Conservation (phyloP, 306 rosid genomes). For the Cicer pinnatifidum region DNA sequence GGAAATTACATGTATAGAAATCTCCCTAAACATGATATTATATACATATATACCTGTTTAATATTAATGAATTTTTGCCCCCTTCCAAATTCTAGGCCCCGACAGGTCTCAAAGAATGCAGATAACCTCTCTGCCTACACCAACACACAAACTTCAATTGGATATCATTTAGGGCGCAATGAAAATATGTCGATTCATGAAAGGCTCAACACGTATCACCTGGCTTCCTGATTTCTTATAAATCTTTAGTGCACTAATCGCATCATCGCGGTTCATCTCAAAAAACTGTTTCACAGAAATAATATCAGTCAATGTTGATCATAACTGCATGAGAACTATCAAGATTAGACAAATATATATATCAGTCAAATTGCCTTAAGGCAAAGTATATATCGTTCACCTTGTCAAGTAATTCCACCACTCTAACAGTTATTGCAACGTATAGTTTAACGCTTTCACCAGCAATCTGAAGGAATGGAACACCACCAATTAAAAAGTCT, state of each 20-base stretch:
- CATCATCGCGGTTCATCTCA: slow-evolving; percentile 82
- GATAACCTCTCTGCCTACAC: slow-evolving; percentile 76
- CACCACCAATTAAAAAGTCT: slow-evolving; percentile 12
- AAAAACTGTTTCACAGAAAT: slow-evolving; percentile 61
- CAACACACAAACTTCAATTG: slow-evolving; percentile 17
- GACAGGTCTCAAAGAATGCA: slow-evolving; percentile 77
- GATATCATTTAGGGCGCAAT: slow-evolving; percentile 1
- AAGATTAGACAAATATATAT: no score
- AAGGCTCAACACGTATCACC: slow-evolving; percentile 49
- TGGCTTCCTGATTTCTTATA: slow-evolving; percentile 76
- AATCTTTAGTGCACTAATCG: slow-evolving; percentile 72
- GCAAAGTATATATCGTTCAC: slow-evolving; percentile 43
- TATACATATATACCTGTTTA: slow-evolving; percentile 53
- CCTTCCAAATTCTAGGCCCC: slow-evolving; percentile 71
- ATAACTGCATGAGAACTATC: background rate
- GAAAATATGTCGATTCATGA: background rate
- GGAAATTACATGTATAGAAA: background rate
- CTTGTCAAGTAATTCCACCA: slow-evolving; percentile 84
- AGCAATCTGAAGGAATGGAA: slow-evolving; percentile 59
- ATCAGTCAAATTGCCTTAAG: background rate
- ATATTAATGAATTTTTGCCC: slow-evolving; percentile 77
- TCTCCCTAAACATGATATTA: slow-evolving; percentile 44
- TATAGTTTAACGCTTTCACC: slow-evolving; percentile 76
- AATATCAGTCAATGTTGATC: background rate
- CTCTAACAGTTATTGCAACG: slow-evolving; percentile 76